Evolutionary conservation across 805 yeast genomes (phyloP), one percentile per base, ranked within the genome.

Genomic region (Barnettozyma botsteinii): DNA sequence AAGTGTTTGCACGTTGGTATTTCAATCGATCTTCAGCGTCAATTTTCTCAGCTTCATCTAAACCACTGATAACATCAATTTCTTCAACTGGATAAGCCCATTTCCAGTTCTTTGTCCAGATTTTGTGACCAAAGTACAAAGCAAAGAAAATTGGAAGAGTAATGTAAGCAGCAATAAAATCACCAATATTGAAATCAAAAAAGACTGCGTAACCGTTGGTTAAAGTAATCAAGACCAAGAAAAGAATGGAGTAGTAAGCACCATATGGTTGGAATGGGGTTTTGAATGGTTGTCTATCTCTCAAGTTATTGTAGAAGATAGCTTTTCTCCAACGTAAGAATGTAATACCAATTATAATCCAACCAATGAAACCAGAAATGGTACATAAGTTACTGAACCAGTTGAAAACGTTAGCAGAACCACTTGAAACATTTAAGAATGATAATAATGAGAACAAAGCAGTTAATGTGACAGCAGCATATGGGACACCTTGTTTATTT

Each of bases 331-430:
- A 85, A 52, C 76, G 72, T 41, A 85, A 63, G 63, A 78, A 85
- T 31, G 83, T 74, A 44, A 79, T 66, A 47, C 81, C 69, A 52
- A 83, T 79, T 41, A 84, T 72, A 33, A 79, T 66, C 89, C 91
- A 85, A 46, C 86, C 81, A 51, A 84, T 64, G 49, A 85, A 70
- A 47, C 91, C 91, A 40, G 83, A 77, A 48, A 84, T 79, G 31
- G 91, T 79, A 42, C 81, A 86, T 39, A 83, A 80, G 56, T 81
- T 85, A 43, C 84, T 85, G 54, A 85, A 80, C 63, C 83, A 82
- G 37, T 60, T 67, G 68, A 84, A 84, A 20, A 82, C 71, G 24
- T 71, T 70, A 15, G 77, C 65, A 6, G 88, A 67, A 14, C 71
- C 63, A 12, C 73, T 61, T 7, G 83, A 72, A 27, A 77, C 79